Conservation (phyloP, 192 early-diverging fungal genomes). For the Cetraspora pellucida region DNA sequence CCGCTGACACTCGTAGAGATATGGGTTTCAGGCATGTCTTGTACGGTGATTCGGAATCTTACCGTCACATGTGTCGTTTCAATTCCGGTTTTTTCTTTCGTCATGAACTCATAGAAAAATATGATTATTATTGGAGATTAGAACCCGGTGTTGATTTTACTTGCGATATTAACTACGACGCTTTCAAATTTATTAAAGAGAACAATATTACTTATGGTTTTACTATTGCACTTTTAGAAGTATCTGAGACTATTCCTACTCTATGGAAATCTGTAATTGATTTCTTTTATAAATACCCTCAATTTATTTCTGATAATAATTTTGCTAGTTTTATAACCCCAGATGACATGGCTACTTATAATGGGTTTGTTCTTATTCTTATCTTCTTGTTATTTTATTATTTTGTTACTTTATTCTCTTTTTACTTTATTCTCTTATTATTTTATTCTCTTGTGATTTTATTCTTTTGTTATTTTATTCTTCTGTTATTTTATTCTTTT, state of each 20-base stretch:
- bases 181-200: slow-evolving; percentile 74
- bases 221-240: slow-evolving; percentile 72
- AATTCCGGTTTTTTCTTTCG: slow-evolving; percentile 79
- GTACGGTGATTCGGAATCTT: slow-evolving; percentile 74
- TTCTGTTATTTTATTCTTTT: no score
- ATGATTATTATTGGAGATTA: slow-evolving; percentile 84
- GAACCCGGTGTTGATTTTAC: slow-evolving; percentile 79
- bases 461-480: no score
- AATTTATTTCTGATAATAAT: slow-evolving; percentile 56
- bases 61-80: slow-evolving; percentile 89
- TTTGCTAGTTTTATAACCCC: slow-evolving; percentile 57
- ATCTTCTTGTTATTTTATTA: no score
- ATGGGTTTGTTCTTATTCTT: background rate
- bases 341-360: slow-evolving; percentile 29
- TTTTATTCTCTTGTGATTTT: no score
- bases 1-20: slow-evolving; percentile 54
- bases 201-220: slow-evolving; percentile 76
- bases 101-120: slow-evolving; percentile 68
- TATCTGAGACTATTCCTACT: slow-evolving; percentile 66
- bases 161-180: slow-evolving; percentile 81
- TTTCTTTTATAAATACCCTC: slow-evolving; percentile 57
- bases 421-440: no score
- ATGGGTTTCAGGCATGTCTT: slow-evolving; percentile 66
- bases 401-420: no score
- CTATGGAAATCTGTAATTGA: slow-evolving; percentile 67